phyloP scores from a whole-genome alignment of 1,284 basidiomycete species.

The Leucoagaricus sp. region DNA sequence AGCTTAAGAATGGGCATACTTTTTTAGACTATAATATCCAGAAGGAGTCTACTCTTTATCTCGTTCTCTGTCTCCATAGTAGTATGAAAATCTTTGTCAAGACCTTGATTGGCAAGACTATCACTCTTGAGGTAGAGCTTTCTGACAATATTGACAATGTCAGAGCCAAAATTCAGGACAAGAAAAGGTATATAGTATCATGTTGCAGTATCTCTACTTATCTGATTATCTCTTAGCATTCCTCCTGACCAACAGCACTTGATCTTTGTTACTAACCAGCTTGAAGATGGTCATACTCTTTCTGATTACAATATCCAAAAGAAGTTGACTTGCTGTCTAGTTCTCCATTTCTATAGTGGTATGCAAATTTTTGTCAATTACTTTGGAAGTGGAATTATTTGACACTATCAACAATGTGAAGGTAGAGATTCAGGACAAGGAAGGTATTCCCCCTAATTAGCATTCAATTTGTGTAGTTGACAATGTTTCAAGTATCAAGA shows the following conservation, averaged over 20 bases:
- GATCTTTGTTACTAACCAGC: constrained; percentile 89
- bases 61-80: constrained; percentile 82
- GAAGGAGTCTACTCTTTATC: constrained; percentile 58
- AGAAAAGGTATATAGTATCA: constrained; percentile 56
- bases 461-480: no score
- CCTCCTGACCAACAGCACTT: no score
- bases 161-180: constrained; percentile 79
- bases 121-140: no score
- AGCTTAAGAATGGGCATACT: constrained; percentile 81
- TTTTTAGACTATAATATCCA: constrained; percentile 83
- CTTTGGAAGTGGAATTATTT: no score
- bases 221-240: constrained; percentile 23
- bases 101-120: no score
- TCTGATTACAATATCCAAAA: constrained; percentile 85
- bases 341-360: constrained; percentile 85
- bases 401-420: no score
- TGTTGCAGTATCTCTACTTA: neutral
- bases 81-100: no score
- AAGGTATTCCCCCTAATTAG: no score
- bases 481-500: no score
- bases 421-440: no score
- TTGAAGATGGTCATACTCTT: constrained; percentile 80
- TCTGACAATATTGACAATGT: constrained; percentile 85
- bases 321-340: constrained; percentile 81
- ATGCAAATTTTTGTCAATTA: constrained; percentile 93